phyloP scores from a whole-genome alignment of 805 yeast genomes.

The Torulaspora quercuum region DNA sequence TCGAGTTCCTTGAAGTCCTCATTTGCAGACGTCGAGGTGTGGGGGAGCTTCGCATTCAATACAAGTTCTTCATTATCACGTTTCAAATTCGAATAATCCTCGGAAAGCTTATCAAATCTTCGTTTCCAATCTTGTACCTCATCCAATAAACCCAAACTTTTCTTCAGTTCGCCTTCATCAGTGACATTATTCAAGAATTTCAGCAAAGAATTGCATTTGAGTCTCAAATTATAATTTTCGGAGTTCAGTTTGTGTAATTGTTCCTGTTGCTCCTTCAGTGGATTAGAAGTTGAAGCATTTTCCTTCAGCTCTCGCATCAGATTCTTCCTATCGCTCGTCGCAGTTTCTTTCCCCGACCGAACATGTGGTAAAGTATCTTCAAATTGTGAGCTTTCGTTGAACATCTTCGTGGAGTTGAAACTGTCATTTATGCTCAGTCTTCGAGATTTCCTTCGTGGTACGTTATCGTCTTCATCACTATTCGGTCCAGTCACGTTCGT shows the following conservation, averaged over 20 bases:
- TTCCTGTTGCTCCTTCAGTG: conserved; percentile 34
- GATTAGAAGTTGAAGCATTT: conserved; percentile 25
- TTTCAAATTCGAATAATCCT: conserved; percentile 19
- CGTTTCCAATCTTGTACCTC: conserved; percentile 26
- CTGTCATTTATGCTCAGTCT: conserved; percentile 26
- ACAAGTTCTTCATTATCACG: conserved; percentile 16
- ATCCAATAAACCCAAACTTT: conserved; percentile 23
- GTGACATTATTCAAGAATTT: conserved; percentile 30
- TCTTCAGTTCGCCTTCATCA: conserved; percentile 27
- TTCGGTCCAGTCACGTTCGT: conserved; percentile 6
- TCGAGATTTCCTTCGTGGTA: conserved; percentile 21
- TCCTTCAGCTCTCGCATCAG: conserved; percentile 23
- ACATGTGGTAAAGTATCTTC: conserved; percentile 34
- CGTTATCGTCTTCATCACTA: conserved; percentile 6
- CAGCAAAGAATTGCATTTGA: conserved; percentile 31
- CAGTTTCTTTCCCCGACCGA: conserved; percentile 1
- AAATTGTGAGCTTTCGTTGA: conserved; percentile 34
- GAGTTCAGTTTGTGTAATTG: conserved; percentile 23
- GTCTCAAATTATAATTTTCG: conserved; percentile 30
- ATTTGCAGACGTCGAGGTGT: conserved; percentile 4
- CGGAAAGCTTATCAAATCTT: conserved; percentile 15
- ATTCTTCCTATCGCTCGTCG: conserved; percentile 16
- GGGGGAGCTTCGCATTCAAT: conserved; percentile 7
- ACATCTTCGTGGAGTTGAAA: conserved; percentile 26
- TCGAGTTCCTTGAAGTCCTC: conserved; percentile 10